These are phyloP conservation scores for Tephrocybe sp. DNA, from an alignment of 768 basidiomycete species.

Conservation along the genomic window DNA sequence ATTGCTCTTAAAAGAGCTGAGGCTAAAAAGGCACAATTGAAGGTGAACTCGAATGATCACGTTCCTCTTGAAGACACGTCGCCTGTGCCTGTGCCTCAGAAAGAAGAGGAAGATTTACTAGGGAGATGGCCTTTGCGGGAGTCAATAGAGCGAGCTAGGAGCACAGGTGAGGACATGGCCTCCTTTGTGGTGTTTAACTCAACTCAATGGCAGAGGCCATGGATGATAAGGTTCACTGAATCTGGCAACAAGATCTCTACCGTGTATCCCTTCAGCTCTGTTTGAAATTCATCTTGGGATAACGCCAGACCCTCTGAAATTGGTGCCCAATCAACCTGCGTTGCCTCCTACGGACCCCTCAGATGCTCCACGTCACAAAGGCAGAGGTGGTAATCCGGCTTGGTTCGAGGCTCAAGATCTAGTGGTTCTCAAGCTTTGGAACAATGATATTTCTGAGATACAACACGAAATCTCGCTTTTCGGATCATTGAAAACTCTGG, in stretches of 20 bases:
- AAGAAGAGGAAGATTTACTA: conserved; percentile 50
- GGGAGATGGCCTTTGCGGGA: conserved; percentile 70
- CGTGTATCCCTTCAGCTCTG: conserved; percentile 71
- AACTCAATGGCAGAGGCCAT: conserved; percentile 44
- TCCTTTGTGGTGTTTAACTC: conserved; percentile 28
- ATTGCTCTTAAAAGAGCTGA: conserved; percentile 80
- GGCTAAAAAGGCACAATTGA: conserved; percentile 57
- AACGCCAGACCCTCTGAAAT: conserved; percentile 65
- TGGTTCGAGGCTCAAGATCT: conserved; percentile 87
- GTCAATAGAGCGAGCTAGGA: conserved; percentile 73
- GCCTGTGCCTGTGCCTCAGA: conserved; percentile 29
- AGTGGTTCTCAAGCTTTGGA: conserved; percentile 71
- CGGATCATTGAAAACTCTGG: conserved; percentile 75
- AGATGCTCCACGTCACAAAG: conserved; percentile 33
- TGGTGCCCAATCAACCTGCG: conserved; percentile 59
- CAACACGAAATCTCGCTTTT: conserved; percentile 84
- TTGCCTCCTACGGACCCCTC: conserved; percentile 36
- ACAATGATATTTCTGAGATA: conserved; percentile 75
- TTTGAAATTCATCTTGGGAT: conserved; percentile 81
- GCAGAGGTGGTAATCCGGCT: conserved; percentile 46
- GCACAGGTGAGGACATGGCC: conserved; percentile 56
- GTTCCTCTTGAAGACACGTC: conserved; percentile 48
- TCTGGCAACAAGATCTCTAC: conserved; percentile 67
- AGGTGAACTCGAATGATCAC: conserved; percentile 30
- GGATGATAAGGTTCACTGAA: conserved; percentile 63